Evolutionary conservation across 2,329 filamentous ascomycete genomes (phyloP).

Genomic region (Colletotrichum zoysiae): DNA sequence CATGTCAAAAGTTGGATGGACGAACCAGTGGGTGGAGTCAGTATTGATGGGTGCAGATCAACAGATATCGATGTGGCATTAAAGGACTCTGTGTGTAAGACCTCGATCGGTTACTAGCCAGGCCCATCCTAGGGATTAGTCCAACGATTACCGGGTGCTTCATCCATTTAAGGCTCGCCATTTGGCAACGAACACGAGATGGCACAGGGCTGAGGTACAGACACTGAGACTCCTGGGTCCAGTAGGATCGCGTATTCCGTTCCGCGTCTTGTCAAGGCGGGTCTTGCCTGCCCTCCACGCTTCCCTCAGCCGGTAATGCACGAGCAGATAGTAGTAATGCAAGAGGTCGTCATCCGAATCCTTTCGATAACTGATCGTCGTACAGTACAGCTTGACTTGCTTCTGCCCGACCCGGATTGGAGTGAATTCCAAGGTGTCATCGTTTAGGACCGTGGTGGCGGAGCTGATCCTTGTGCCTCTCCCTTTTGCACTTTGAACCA

Average conservation of each 20-base stretch:
- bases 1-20: background rate
- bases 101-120: conserved; percentile 8
- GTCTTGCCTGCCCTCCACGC: conserved; percentile 5
- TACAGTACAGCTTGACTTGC: conserved; percentile 10
- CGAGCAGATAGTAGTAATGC: conserved; percentile 17
- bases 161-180: conserved; percentile 15
- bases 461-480: conserved; percentile 22
- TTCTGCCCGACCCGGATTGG: conserved; percentile 13
- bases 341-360: conserved; percentile 27
- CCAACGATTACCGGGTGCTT: background rate
- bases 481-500: conserved; percentile 14
- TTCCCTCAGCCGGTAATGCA: conserved; percentile 4
- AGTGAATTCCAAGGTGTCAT: background rate
- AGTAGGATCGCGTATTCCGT: background rate
- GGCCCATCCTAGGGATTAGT: background rate
- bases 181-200: background rate
- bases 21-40: background rate
- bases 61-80: background rate
- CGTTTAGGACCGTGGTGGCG: conserved; percentile 27
- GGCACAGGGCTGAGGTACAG: background rate
- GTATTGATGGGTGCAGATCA: background rate
- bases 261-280: background rate
- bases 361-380: conserved; percentile 14
- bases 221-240: conserved; percentile 14
- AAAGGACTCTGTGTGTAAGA: conserved; percentile 7